Base-by-base conservation (phyloP, 2,329 filamentous ascomycete genomes). In the Colletotrichum liaoningense region DNA sequence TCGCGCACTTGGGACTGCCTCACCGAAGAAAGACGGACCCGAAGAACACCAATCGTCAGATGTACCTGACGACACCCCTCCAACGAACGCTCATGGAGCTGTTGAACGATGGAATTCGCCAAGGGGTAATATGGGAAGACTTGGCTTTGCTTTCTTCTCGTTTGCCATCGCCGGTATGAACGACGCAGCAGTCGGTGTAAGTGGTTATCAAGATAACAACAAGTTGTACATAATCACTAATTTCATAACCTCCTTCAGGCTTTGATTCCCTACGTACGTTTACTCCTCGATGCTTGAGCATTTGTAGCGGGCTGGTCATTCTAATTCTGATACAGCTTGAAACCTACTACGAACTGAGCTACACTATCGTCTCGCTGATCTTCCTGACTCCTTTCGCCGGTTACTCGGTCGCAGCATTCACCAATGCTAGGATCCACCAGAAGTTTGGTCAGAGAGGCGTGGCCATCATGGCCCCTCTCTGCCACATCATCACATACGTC, bases 391-490 rank as follows among this genome's bases (percentile, higher is more conserved):
- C 91, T 0, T 88, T 93, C 26, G 83, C 87, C 1, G 92, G 92
- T 28, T 93, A 93, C 81, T 89, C 87, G 1, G 77, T 88, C 5
- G 89, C 91, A 0, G 90, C 91, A 0, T 81, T 92, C 4, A 82
- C 88, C 35, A 93, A 93, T 78, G 91, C 90, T 69, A 79, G 80
- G 2, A 87, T 93, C 30, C 92, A 93, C 76, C 80, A 90, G 66
- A 85, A 81, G 4, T 85, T 89, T 38, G 93, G 93, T 19, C 92
- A 92, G 75, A 88, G 92, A 5, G 93, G 93, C 1, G 87, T 94
- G 4, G 91, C 91, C 2, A 79, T 93, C 68, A 84, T 93, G 63
- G 90, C 87, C 0, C 90, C 92, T 0, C 77, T 85, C 3, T 90
- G 89, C 75, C 92, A 93, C 78, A 79, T 93, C 16, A 77, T 90